Base-by-base conservation (phyloP, 2,329 filamentous ascomycete species). In the Fusarium sp. region DNA sequence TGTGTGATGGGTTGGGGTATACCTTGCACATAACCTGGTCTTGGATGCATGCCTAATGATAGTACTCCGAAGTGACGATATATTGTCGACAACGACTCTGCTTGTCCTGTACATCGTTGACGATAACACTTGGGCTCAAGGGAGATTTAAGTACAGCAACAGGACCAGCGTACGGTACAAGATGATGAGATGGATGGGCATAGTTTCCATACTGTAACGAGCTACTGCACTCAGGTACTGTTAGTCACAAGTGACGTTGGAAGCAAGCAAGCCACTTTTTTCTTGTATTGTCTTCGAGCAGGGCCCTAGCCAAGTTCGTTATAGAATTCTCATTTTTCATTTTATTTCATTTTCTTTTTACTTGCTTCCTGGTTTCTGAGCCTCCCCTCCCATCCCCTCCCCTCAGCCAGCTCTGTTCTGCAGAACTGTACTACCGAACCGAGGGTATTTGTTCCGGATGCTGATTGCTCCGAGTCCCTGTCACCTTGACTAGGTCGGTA, bases 301-400 rank as follows among this genome's bases (percentile, higher is more conserved):
- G 32, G 49, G 38, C 64, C 64, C 67, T 45, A 51, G 63, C 45
- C 65, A 58, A 71, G 53, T 46, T 48, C 27, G 52, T 30, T 43
- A 41, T 29, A 59, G 45, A 54, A 69, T 70, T 70, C 52, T 70
- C 68, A 70, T 52, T 62, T 71, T 65, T 70, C 68, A 68, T 40
- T 53, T 52, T 25, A 22, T 52, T 41, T 15, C 20, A 13, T n/a
- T n/a, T 38, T 38, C 11, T 38, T 38, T 38, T 18, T 54, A 70
- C 61, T 69, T 40, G 41, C 55, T 70, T 69, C 64, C 64, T 70
- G 67, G 60, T 69, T 54, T 45, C 43, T 8, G 20, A 61, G 60
- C 54, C 46, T 68, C 46, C 27, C 27, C 25, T 49, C n/a, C 29
- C 53, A 40, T 32, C 62, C 29, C 53, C 44, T 32, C 62, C 20